Evolutionary conservation across 2,329 filamentous ascomycete species (phyloP).

Genomic region (Ceratocystis colombiana): DNA sequence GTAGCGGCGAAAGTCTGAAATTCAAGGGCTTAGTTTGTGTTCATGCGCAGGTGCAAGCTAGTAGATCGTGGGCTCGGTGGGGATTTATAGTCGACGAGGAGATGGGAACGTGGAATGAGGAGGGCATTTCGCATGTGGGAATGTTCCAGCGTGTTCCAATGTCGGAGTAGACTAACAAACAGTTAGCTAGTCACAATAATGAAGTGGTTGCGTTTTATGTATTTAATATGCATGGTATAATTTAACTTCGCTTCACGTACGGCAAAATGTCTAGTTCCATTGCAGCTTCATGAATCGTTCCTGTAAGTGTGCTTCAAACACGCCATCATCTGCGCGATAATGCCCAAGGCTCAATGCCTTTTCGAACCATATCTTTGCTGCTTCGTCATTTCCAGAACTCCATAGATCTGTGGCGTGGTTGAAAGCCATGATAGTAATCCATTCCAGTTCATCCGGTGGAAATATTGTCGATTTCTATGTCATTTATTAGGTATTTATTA

Average conservation of each 20-base stretch:
- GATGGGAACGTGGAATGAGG: constrained; percentile 71
- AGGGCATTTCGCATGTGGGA: constrained; percentile 73
- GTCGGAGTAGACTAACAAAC: neutral
- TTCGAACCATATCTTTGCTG: constrained; percentile 51
- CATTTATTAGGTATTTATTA: constrained; percentile 18
- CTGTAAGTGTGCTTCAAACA: constrained; percentile 38
- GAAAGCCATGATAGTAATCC: constrained; percentile 59
- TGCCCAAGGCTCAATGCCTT: constrained; percentile 53
- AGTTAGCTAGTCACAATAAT: too few species aligned
- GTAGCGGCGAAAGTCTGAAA: constrained; percentile 33
- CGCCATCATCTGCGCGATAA: constrained; percentile 45
- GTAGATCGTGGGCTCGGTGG: constrained; percentile 55
- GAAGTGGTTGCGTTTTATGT: neutral
- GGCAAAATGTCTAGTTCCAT: constrained; percentile 19
- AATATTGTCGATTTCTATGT: constrained; percentile 35
- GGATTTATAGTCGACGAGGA: constrained; percentile 65
- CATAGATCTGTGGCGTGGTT: constrained; percentile 63
- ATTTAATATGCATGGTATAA: neutral
- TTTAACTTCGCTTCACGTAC: neutral
- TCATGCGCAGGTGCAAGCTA: constrained; percentile 63
- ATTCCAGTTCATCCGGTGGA: constrained; percentile 60
- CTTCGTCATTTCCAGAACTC: constrained; percentile 43
- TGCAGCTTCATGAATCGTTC: constrained; percentile 38
- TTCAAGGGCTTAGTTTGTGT: constrained; percentile 64
- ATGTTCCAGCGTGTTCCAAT: constrained; percentile 55